Base-by-base conservation (phyloP, 2,329 filamentous ascomycete genomes). In the Colletotrichum sidae region DNA sequence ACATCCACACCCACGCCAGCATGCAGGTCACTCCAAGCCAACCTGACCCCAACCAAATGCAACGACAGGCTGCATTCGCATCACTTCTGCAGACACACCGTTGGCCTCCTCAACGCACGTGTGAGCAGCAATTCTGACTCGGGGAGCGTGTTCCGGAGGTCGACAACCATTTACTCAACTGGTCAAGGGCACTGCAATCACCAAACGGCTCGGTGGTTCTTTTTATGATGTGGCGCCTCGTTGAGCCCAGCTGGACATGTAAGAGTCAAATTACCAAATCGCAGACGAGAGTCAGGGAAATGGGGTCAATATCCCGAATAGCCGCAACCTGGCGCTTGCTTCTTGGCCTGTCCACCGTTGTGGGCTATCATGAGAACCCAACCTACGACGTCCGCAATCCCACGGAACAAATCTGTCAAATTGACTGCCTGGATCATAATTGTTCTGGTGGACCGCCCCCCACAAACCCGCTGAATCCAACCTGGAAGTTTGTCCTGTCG, bases 301-400 rank as follows among this genome's bases (percentile, higher is more conserved):
- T 35, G 13, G 8, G 37, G 45, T 34, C 13, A n/a, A 25, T 34
- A 33, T 47, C 44, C 57, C 52, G 51, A 65, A 47, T 42, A 55
- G 62, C 57, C 62, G 62, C 51, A 41, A 50, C 53, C 51, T 34
- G 45, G 45, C 34, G 57, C 46, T 52, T 61, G 57, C 51, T 46
- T 47, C 52, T 53, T 55, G 37, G 41, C n/a, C 37, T 25, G 25
- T 25, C 25, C 25, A 25, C 25, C 25, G 1, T 25, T 4, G 25
- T 25, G 39, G 39, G 35, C 46, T 46, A 37, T 51, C 56, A 52
- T 45, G 61, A 52, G 59, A 52, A 45, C 25, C 25, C 25, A 55
- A 45, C 51, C 47, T 61, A 51, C 46, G 51, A 52, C 45, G 52
- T 65, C 35, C 57, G 47, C 44, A 56, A 45, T 52, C 46, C 46